Conservation (phyloP, 140 eudicot species). For the Flaveria floridana region DNA sequence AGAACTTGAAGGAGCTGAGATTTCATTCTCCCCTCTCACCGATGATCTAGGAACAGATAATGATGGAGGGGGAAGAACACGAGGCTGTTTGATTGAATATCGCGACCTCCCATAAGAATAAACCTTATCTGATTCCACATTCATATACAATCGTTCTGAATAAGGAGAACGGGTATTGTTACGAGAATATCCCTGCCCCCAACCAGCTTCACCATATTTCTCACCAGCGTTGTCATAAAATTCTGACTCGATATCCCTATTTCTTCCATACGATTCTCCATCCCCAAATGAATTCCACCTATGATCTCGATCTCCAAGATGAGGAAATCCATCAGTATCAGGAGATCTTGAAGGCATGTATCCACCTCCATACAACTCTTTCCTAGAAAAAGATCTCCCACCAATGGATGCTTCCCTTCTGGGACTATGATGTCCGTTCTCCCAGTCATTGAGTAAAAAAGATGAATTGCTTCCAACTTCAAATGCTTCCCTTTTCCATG, state of each 20-base stretch:
- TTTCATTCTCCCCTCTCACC: constrained; percentile 54
- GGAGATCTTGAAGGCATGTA: constrained; percentile 59
- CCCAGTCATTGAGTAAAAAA: constrained; percentile 48
- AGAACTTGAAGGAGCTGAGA: constrained; percentile 54
- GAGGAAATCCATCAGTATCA: constrained; percentile 57
- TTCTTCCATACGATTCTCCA: constrained; percentile 48
- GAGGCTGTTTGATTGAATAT: constrained; percentile 76
- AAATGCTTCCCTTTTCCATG: constrained; percentile 75
- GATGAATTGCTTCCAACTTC: constrained; percentile 63
- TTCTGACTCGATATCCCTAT: constrained; percentile 53
- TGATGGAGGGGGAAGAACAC: constrained; percentile 87
- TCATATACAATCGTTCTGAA: constrained; percentile 54
- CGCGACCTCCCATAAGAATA: constrained; percentile 79
- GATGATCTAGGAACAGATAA: constrained; percentile 54
- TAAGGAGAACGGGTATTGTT: constrained; percentile 38
- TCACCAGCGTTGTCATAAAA: constrained; percentile 49
- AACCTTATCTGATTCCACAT: constrained; percentile 53
- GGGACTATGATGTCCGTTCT: constrained; percentile 61
- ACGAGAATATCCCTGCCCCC: constrained; percentile 61
- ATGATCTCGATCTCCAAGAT: constrained; percentile 49
- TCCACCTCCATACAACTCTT: constrained; percentile 56
- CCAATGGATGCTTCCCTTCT: constrained; percentile 52
- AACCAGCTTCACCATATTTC: constrained; percentile 54
- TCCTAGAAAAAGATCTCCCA: constrained; percentile 60
- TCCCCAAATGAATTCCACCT: constrained; percentile 64